A percentile compares a stretch with the other conserved stretches of the same genome.
These are phyloP conservation scores for Colletotrichum cuscutae DNA, from an alignment of 2,329 filamentous ascomycete genomes.

Conservation along the genomic window DNA sequence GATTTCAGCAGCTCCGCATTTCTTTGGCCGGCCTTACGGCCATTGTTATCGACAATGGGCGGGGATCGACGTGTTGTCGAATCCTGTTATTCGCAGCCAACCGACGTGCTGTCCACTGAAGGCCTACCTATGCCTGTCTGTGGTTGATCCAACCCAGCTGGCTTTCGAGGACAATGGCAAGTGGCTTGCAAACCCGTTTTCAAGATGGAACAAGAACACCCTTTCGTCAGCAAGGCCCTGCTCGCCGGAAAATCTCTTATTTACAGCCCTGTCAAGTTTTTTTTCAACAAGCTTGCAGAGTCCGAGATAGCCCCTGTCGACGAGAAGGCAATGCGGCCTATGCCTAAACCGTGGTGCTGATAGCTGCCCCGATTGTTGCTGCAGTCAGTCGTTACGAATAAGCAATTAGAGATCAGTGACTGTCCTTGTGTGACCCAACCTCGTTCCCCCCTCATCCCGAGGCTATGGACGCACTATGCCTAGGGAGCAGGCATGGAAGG, in stretches of 20 bases:
- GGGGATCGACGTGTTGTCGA: neutral
- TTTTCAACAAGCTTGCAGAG: neutral
- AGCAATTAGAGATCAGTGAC: neutral
- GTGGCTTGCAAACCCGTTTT: neutral
- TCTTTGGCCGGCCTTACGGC: neutral
- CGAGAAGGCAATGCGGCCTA: neutral
- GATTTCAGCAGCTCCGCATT: neutral
- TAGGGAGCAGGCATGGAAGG: neutral
- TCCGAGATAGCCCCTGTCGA: neutral
- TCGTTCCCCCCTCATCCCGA: constrained; percentile 12
- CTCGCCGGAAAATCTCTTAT: neutral
- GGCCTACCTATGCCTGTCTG: neutral
- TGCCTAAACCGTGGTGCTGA: neutral
- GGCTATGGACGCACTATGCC: constrained; percentile 4
- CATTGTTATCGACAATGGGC: neutral
- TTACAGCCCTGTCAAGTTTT: neutral
- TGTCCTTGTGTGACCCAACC: neutral
- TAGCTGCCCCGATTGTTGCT: neutral
- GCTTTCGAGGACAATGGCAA: neutral
- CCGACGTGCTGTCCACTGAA: neutral
- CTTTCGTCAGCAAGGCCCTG: neutral
- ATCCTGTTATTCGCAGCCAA: neutral
- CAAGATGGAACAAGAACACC: neutral
- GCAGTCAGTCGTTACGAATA: neutral
- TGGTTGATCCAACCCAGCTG: neutral